A percentile compares a stretch with the other conserved stretches of the same genome.
These are phyloP conservation scores for Fusarium musae DNA, from an alignment of 2,329 filamentous ascomycete genomes.

Conservation along the genomic window DNA sequence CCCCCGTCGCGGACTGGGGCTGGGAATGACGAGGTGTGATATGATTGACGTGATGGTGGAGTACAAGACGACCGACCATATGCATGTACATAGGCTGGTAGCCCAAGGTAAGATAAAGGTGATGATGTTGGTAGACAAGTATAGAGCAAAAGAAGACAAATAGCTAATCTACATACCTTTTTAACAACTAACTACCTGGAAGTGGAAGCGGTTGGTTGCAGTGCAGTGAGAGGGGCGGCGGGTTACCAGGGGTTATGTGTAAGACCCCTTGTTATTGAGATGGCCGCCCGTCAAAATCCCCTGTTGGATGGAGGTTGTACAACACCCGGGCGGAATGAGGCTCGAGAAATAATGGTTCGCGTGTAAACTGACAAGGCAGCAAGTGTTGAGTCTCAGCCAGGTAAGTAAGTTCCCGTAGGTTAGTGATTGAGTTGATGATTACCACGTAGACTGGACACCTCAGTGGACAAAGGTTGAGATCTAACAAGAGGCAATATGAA, in stretches of 20 bases:
- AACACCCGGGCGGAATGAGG: slow-evolving; percentile 16
- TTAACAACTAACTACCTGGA: slow-evolving; percentile 7
- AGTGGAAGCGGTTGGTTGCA: slow-evolving; percentile 10
- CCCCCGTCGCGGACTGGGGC: slow-evolving; percentile 34
- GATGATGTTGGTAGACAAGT: slow-evolving; percentile 3
- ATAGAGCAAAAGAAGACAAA: neutral
- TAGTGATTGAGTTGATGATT: neutral
- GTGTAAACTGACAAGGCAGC: slow-evolving; percentile 28
- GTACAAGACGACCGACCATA: slow-evolving; percentile 17
- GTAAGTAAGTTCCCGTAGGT: neutral
- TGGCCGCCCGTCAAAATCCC: neutral
- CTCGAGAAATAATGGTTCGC: slow-evolving; percentile 8
- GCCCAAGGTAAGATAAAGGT: neutral
- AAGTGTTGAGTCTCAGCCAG: slow-evolving; percentile 10
- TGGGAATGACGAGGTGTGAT: slow-evolving; percentile 39
- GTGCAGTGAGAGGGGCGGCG: neutral
- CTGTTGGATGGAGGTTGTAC: slow-evolving; percentile 19
- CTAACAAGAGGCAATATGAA: neutral
- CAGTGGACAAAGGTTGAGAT: neutral
- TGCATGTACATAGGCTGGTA: neutral
- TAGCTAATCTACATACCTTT: slow-evolving; percentile 3
- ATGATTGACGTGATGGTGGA: slow-evolving; percentile 44
- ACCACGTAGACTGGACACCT: neutral
- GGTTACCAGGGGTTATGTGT: slow-evolving; percentile 12
- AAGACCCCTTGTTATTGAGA: slow-evolving; percentile 23